phyloP scores from a whole-genome alignment of 192 early-diverging fungal genomes.

The Gonapodya sp. region DNA sequence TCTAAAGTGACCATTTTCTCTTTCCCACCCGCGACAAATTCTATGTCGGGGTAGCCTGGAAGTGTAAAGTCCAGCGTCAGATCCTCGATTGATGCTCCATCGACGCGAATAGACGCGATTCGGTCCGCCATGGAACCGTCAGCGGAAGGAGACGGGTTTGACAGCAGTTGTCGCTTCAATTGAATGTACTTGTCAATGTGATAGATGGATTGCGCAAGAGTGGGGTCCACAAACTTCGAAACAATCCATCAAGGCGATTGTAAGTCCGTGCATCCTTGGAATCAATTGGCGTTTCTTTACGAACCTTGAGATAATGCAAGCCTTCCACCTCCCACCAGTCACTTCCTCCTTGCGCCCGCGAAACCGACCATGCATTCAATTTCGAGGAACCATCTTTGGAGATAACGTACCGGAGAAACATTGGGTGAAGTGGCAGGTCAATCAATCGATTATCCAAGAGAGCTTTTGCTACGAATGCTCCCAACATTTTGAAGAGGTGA shows the following conservation, averaged over 20 bases:
- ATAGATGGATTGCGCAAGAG: conserved; percentile 53
- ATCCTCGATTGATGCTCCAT: conserved; percentile 43
- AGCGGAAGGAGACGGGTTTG: conserved; percentile 30
- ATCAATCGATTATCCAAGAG: conserved; percentile 77
- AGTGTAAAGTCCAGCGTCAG: conserved; percentile 80
- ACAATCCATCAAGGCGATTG: conserved; percentile 11
- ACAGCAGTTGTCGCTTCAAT: conserved; percentile 47
- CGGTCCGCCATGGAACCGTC: conserved; percentile 30
- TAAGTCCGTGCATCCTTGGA: background rate
- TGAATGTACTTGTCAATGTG: conserved; percentile 55
- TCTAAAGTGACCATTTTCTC: conserved; percentile 62
- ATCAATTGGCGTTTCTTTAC: background rate
- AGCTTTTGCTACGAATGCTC: conserved; percentile 81
- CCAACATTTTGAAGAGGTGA: conserved; percentile 59
- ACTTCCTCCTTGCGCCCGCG: background rate
- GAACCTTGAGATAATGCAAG: conserved; percentile 8
- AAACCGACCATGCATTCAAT: no score
- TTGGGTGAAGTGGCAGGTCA: conserved; percentile 65
- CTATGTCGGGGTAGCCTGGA: conserved; percentile 64
- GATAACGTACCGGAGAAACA: conserved; percentile 49
- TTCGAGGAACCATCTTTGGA: background rate
- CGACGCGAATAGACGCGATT: conserved; percentile 37
- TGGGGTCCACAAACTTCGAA: conserved; percentile 53
- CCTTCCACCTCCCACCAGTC: conserved; percentile 10
- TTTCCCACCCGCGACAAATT: conserved; percentile 52